Percentiles rank a stretch among this genome's conserved stretches.
Evolutionary conservation across 192 early-diverging fungal genomes (phyloP).

Genomic region (Backusella sp.): DNA sequence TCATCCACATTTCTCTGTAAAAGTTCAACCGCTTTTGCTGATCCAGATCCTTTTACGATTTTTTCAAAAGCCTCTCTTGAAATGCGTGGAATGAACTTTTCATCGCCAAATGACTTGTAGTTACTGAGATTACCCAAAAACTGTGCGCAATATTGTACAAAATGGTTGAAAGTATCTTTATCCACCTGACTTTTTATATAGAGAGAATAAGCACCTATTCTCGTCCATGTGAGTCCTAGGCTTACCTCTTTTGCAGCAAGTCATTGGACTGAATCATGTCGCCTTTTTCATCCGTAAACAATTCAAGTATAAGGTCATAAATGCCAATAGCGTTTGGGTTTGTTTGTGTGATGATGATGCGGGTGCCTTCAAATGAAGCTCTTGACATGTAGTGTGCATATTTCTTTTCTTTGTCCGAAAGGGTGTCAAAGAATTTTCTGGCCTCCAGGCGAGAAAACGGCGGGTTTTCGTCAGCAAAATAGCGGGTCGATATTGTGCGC

Average conservation of each 20-base stretch:
- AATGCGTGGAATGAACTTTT: conserved; percentile 58
- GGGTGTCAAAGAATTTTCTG: conserved; percentile 45
- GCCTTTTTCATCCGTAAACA: conserved; percentile 37
- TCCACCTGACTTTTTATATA: conserved; percentile 29
- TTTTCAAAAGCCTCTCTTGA: conserved; percentile 36
- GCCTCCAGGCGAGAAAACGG: conserved; percentile 49
- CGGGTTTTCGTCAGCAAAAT: conserved; percentile 42
- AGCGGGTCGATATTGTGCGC: conserved; percentile 16
- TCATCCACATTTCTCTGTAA: conserved; percentile 30
- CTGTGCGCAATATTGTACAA: conserved; percentile 51
- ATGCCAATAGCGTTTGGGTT: conserved; percentile 28
- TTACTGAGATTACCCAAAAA: conserved; percentile 53
- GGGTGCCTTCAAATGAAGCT: conserved; percentile 50
- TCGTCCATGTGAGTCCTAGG: no score
- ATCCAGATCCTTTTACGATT: conserved; percentile 40
- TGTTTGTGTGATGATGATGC: conserved; percentile 36
- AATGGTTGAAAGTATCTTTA: conserved; percentile 46
- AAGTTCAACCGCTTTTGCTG: conserved; percentile 20
- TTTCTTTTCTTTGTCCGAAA: conserved; percentile 44
- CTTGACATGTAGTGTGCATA: conserved; percentile 55
- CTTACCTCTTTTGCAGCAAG: conserved; percentile 20
- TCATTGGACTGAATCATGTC: conserved; percentile 15
- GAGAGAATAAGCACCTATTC: not conserved
- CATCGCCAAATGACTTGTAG: conserved; percentile 62
- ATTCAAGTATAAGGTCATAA: conserved; percentile 39